Percentiles rank a stretch among this genome's conserved stretches.
Evolutionary conservation across 2,329 filamentous ascomycete species (phyloP).

Genomic region (Balansia obtecta): DNA sequence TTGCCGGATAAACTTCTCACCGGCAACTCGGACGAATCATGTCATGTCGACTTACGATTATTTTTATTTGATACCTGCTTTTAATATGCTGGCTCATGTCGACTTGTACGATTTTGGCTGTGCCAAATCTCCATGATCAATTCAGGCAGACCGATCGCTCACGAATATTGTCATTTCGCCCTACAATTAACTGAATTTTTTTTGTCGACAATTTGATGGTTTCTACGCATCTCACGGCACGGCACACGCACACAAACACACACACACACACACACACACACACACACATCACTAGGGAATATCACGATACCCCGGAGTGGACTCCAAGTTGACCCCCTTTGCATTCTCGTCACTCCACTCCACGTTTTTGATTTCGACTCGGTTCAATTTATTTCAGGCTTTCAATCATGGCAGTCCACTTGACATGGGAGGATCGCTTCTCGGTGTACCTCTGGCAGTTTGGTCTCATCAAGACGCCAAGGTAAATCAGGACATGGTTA

Average conservation of each 20-base stretch:
- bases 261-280: not conserved
- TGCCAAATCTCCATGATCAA: not conserved
- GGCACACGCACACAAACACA: conserved; percentile 8
- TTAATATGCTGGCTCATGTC: not conserved
- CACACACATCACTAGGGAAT: conserved; percentile 21
- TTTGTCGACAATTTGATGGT: conserved; percentile 2
- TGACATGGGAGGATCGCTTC: not conserved
- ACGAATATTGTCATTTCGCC: not conserved
- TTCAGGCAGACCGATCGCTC: not conserved
- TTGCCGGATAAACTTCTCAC: not conserved
- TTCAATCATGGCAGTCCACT: not conserved
- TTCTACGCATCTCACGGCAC: conserved; percentile 6
- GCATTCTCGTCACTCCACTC: conserved; percentile 26
- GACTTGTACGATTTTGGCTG: conserved; percentile 7
- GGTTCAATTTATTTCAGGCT: not conserved
- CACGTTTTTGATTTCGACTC: conserved; percentile 5
- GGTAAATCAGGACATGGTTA: not conserved
- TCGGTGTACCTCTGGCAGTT: not conserved
- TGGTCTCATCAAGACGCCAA: not conserved
- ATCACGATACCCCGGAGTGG: conserved; percentile 30
- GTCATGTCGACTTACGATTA: not conserved
- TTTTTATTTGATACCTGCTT: not conserved
- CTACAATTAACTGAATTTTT: not conserved
- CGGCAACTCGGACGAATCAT: conserved; percentile 7
- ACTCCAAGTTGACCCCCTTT: conserved; percentile 17